A percentile compares a stretch with the other conserved stretches of the same genome.
These are phyloP conservation scores for Colletotrichum godetiae DNA, from an alignment of 2,329 filamentous ascomycete species.

Conservation along the genomic window DNA sequence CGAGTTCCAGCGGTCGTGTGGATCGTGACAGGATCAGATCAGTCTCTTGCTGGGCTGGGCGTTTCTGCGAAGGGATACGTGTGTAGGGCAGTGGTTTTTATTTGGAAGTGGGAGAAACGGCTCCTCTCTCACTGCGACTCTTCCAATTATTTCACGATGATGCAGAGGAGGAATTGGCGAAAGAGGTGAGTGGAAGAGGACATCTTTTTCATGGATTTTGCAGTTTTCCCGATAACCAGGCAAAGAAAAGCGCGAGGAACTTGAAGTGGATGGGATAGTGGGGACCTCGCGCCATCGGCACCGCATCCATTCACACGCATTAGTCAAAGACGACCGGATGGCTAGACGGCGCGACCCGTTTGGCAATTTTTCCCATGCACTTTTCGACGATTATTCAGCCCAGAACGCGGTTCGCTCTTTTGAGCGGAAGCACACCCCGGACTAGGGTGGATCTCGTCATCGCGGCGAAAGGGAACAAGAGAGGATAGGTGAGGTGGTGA, in stretches of 20 bases:
- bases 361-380: not conserved
- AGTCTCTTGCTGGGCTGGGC: not conserved
- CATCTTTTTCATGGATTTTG: not conserved
- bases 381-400: slow-evolving; percentile 27
- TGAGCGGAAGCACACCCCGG: not conserved
- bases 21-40: slow-evolving; percentile 13
- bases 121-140: slow-evolving; percentile 1
- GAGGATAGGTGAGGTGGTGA: too few species aligned
- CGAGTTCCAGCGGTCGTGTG: slow-evolving; percentile 29
- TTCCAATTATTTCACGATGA: not conserved
- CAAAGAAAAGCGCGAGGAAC: not conserved
- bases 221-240: not conserved
- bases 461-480: not conserved
- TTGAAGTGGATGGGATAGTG: not conserved
- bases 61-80: slow-evolving; percentile 15
- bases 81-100: slow-evolving; percentile 1
- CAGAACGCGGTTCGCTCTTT: slow-evolving; percentile 7
- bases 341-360: slow-evolving; percentile 13
- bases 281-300: not conserved
- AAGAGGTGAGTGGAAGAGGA: not conserved
- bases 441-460: slow-evolving; percentile 8
- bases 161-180: not conserved
- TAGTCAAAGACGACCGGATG: slow-evolving; percentile 17
- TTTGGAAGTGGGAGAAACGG: slow-evolving; percentile 3
- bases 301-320: not conserved